Evolutionary conservation across 192 early-diverging fungal species (phyloP).

Genomic region (Backusella macrospora): DNA sequence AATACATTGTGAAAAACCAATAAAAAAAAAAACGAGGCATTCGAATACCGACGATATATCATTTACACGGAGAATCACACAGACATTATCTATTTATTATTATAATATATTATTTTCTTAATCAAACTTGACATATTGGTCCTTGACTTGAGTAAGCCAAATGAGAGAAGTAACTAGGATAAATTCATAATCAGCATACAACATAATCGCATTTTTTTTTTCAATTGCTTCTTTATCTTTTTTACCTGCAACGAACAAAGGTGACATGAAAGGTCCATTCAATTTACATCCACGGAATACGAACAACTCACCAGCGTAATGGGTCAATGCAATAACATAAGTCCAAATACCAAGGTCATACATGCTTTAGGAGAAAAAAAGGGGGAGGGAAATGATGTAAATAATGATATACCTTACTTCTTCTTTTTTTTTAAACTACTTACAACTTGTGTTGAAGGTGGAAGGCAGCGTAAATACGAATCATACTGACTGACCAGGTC

Average conservation of each 20-base stretch:
- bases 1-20: too few relatives aligned
- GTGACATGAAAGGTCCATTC: conserved; percentile 64
- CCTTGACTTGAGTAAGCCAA: conserved; percentile 13
- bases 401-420: too few relatives aligned
- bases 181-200: neutral
- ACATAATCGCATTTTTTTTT: neutral
- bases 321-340: too few relatives aligned
- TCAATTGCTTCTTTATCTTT: too few relatives aligned
- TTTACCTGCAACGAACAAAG: conserved; percentile 67
- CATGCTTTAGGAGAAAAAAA: too few relatives aligned
- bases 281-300: conserved; percentile 65
- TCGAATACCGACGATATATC: too few relatives aligned
- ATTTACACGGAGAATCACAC: too few relatives aligned
- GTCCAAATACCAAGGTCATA: too few relatives aligned
- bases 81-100: too few relatives aligned
- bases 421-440: conserved; percentile 19
- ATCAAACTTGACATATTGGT: conserved; percentile 22
- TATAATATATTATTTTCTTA: neutral
- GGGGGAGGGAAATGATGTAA: too few relatives aligned
- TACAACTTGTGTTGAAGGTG: conserved; percentile 75
- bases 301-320: conserved; percentile 70
- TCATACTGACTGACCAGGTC: conserved; percentile 79
- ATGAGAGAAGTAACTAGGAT: conserved; percentile 22
- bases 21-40: too few relatives aligned
- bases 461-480: conserved; percentile 87